Evolutionary conservation across 1,139 yeast species (phyloP).

Genomic region (Geotrichum cucujoidarum): DNA sequence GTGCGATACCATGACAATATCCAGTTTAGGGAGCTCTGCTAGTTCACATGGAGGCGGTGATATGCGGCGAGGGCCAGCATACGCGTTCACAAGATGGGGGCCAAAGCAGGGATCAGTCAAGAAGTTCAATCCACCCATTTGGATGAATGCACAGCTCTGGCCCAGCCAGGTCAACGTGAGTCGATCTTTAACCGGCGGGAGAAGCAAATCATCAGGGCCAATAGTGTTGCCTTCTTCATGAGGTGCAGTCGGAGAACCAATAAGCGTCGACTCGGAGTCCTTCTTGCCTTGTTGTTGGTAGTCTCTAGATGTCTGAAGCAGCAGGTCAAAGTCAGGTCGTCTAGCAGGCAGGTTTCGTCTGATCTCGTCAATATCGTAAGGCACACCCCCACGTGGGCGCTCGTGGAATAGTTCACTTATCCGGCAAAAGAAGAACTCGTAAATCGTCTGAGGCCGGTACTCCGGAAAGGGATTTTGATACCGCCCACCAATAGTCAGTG

Average conservation of each 20-base stretch:
- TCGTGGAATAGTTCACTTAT: constrained; percentile 63
- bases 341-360: constrained; percentile 49
- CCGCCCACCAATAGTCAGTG: constrained; percentile 65
- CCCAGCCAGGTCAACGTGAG: constrained; percentile 86
- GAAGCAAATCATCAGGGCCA: constrained; percentile 16
- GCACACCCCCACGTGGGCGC: constrained; percentile 64
- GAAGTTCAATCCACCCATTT: constrained; percentile 65
- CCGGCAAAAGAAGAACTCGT: constrained; percentile 74
- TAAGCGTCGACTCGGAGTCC: background rate
- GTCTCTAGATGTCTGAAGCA: constrained; percentile 29
- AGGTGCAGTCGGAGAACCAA: background rate
- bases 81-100: constrained; percentile 56
- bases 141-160: constrained; percentile 77
- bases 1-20: constrained; percentile 77
- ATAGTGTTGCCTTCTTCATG: no score
- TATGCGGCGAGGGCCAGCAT: constrained; percentile 77
- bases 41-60: constrained; percentile 64
- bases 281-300: background rate
- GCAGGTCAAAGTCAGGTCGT: constrained; percentile 52
- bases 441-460: constrained; percentile 82
- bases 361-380: constrained; percentile 46
- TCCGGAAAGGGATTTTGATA: constrained; percentile 91
- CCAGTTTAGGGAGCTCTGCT: constrained; percentile 59
- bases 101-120: constrained; percentile 83
- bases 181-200: constrained; percentile 41